Conservation (phyloP, 176 grass and related monocot species). For the Zoysia pacifica region DNA sequence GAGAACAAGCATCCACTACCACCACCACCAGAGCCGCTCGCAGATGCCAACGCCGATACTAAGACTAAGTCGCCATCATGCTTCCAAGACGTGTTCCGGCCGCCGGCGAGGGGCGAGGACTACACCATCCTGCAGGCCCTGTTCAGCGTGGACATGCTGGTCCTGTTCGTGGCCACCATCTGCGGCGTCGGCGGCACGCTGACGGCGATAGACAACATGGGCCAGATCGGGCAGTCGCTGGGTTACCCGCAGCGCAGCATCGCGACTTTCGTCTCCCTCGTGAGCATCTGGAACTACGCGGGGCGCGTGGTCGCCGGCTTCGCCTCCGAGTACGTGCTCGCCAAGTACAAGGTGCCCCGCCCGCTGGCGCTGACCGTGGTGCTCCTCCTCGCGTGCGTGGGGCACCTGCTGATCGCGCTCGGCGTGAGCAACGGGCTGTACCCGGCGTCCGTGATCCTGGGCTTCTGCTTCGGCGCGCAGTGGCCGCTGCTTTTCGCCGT, state of each 20-base stretch:
- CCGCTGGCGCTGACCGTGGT: constrained; percentile 46
- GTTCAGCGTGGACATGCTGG: constrained; percentile 79
- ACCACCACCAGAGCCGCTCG: too few relatives aligned
- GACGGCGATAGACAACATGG: constrained; percentile 83
- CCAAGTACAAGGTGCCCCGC: constrained; percentile 56
- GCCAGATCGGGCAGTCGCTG: constrained; percentile 76
- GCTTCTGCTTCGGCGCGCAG: constrained; percentile 81
- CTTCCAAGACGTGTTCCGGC: constrained; percentile 46
- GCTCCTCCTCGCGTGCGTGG: constrained; percentile 51
- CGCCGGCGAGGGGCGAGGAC: constrained; percentile 60
- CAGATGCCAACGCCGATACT: too few relatives aligned
- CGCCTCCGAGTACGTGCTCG: constrained; percentile 65
- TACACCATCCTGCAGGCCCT: constrained; percentile 81
- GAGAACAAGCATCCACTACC: constrained; percentile 13
- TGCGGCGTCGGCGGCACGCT: constrained; percentile 77
- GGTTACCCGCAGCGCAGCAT: constrained; percentile 62
- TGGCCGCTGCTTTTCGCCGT: constrained; percentile 79
- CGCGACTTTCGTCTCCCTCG: constrained; percentile 66
- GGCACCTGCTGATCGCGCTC: constrained; percentile 70
- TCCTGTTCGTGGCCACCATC: constrained; percentile 72
- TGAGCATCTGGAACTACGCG: constrained; percentile 89
- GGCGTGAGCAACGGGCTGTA: constrained; percentile 56
- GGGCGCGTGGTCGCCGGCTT: constrained; percentile 66
- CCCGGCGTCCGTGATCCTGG: constrained; percentile 67
- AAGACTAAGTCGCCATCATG: neutral